These are phyloP conservation scores for Xylaria polymorpha DNA, from an alignment of 2,329 filamentous ascomycete genomes.

Conservation along the genomic window DNA sequence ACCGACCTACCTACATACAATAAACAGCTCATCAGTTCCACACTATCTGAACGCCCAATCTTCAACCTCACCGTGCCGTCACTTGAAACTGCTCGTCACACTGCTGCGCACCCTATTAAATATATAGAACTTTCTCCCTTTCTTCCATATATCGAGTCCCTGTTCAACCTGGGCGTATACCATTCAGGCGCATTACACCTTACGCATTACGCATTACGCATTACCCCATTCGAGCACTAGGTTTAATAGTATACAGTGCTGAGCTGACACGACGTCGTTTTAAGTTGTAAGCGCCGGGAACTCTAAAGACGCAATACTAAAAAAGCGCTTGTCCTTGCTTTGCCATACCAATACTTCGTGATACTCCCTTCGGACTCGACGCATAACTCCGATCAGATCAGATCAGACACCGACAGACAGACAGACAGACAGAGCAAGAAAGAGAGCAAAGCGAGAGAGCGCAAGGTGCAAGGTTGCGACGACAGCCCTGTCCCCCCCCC, in stretches of 20 bases:
- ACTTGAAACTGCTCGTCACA: slow-evolving; percentile 32
- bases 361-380: slow-evolving; percentile 2
- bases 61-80: slow-evolving; percentile 24
- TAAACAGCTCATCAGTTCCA: slow-evolving; percentile 20
- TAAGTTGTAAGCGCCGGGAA: slow-evolving; percentile 24
- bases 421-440: not conserved
- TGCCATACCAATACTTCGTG: not conserved
- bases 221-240: slow-evolving; percentile 11
- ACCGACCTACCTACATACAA: not conserved
- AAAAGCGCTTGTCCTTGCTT: not conserved
- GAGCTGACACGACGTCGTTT: slow-evolving; percentile 4
- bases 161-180: slow-evolving; percentile 12
- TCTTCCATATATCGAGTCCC: slow-evolving; percentile 8
- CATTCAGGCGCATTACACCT: not conserved
- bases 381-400: too few relatives aligned
- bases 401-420: not conserved
- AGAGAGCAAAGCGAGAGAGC: not conserved
- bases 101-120: slow-evolving; percentile 16
- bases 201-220: too few relatives aligned
- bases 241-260: slow-evolving; percentile 22
- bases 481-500: slow-evolving; percentile 21
- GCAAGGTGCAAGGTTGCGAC: slow-evolving; percentile 19
- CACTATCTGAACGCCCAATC: slow-evolving; percentile 38
- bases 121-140: slow-evolving; percentile 1
- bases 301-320: slow-evolving; percentile 18